Evolutionary conservation across 2,329 filamentous ascomycete genomes (phyloP), one percentile per base, ranked within the genome.

Genomic region (Colletotrichum horii): DNA sequence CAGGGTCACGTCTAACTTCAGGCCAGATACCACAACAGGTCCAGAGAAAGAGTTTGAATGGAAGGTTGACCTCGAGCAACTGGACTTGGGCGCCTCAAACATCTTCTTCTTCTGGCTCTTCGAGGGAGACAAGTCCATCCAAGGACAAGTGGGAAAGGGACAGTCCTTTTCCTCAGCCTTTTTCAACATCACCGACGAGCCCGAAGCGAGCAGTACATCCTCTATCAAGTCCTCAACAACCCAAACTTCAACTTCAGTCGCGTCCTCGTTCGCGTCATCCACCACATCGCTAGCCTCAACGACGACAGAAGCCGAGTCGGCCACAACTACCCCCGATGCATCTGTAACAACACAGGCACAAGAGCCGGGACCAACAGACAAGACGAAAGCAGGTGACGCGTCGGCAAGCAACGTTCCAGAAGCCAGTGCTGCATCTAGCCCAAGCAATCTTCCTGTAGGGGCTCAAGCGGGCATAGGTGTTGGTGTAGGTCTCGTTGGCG

Each of bases 31-130:
- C 3, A 71, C 56, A 24, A 43, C 70, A 8, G 70, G 74, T 4
- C 70, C 74, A n/a, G 16, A 56, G 1, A 60, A 24, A 16, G 55
- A 66, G 4, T 79, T 80, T 32, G 62, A 69, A 22, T 80, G 79
- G 79, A 65, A 67, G 4, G 78, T 79, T 4, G 66, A 76, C 15
- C 4, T 74, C 2, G 74, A 79, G 24, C 62, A 72, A 5, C 71
- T 77, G 12, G 77, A 79, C 14, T 60, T 79, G 8, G 48, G 22
- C 7, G 24, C 36, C 22, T 79, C 79, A 2, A 69, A 76, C 38
- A 48, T 76, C 64, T 78, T 78, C 66, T 80, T 77, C 58, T 64
- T 79, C 19, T 79, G 78, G 79, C 56, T 80, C n/a, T 79, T 78
- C 43, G 74, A 80, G 28, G 77, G 78, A 12, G 60, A 43, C 16